These are phyloP conservation scores for Penicillium turbatum DNA, from an alignment of 495 filamentous ascomycete genomes.

Conservation along the genomic window DNA sequence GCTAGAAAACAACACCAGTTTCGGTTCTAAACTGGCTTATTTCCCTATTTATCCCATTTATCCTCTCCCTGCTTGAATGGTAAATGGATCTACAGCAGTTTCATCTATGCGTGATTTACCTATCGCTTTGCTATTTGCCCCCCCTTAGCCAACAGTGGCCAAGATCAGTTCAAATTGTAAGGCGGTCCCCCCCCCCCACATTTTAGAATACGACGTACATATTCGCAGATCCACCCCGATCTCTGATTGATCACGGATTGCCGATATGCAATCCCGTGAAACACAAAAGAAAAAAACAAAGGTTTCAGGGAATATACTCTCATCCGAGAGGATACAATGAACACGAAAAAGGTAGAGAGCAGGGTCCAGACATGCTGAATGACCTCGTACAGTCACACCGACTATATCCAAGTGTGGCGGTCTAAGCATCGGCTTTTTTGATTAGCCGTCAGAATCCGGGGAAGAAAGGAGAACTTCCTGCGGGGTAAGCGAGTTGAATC, in stretches of 20 bases:
- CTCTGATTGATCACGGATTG: background rate
- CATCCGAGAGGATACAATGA: background rate
- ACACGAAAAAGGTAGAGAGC: background rate
- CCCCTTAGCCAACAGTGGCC: background rate
- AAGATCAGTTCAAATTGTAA: background rate
- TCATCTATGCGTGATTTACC: no score
- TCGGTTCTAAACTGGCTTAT: background rate
- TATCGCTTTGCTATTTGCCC: no score
- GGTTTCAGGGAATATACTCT: background rate
- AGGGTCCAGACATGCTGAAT: background rate
- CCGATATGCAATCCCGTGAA: slow-evolving; percentile 3
- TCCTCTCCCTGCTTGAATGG: no score
- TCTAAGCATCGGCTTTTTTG: background rate
- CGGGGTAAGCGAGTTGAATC: slow-evolving; percentile 3
- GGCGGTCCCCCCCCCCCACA: slow-evolving; percentile 7
- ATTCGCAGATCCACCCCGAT: background rate
- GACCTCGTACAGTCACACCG: background rate
- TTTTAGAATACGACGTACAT: no score
- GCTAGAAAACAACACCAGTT: slow-evolving; percentile 16
- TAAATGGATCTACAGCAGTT: no score
- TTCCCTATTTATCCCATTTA: background rate
- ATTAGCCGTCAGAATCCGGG: slow-evolving; percentile 1
- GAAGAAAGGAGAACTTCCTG: background rate
- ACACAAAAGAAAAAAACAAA: background rate
- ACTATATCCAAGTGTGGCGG: background rate